phyloP scores from a whole-genome alignment of 2,329 filamentous ascomycete species.

The Penicillium sp. region DNA sequence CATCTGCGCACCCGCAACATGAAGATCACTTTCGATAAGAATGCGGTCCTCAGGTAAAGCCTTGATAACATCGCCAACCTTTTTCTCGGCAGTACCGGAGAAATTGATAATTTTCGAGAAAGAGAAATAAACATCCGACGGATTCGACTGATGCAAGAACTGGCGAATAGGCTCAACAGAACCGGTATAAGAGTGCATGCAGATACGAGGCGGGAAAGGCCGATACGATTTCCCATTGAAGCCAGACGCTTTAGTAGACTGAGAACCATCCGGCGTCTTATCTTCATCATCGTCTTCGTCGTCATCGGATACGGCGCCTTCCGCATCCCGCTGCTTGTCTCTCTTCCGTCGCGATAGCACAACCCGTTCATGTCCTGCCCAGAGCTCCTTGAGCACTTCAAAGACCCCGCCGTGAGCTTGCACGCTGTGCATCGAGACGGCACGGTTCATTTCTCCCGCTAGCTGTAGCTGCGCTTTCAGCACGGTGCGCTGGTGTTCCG shows the following conservation, averaged over 20 bases:
- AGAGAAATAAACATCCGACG: slow-evolving; percentile 78
- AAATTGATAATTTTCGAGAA: slow-evolving; percentile 86
- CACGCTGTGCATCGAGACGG: slow-evolving; percentile 64
- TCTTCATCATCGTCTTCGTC: slow-evolving; percentile 10
- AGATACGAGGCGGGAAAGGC: slow-evolving; percentile 83
- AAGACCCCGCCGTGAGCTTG: slow-evolving; percentile 61
- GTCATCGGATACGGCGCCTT: slow-evolving; percentile 31
- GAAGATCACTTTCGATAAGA: slow-evolving; percentile 86
- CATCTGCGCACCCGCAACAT: slow-evolving; percentile 78
- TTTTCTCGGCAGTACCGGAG: slow-evolving; percentile 52
- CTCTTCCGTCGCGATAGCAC: slow-evolving; percentile 51
- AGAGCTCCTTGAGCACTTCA: slow-evolving; percentile 56
- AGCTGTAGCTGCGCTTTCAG: slow-evolving; percentile 59
- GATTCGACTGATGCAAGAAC: slow-evolving; percentile 72
- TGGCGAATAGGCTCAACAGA: slow-evolving; percentile 71
- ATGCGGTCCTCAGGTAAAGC: slow-evolving; percentile 74
- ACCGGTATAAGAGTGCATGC: slow-evolving; percentile 90
- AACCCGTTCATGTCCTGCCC: slow-evolving; percentile 57
- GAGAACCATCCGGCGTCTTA: neutral
- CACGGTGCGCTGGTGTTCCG: slow-evolving; percentile 59
- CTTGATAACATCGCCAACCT: slow-evolving; percentile 66
- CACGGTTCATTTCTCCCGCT: slow-evolving; percentile 57
- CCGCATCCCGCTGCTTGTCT: slow-evolving; percentile 35
- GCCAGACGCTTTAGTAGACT: neutral
- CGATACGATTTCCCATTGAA: slow-evolving; percentile 37